Evolutionary conservation across 2,329 filamentous ascomycete species (phyloP).

Genomic region (Cladophialophora exuberans): DNA sequence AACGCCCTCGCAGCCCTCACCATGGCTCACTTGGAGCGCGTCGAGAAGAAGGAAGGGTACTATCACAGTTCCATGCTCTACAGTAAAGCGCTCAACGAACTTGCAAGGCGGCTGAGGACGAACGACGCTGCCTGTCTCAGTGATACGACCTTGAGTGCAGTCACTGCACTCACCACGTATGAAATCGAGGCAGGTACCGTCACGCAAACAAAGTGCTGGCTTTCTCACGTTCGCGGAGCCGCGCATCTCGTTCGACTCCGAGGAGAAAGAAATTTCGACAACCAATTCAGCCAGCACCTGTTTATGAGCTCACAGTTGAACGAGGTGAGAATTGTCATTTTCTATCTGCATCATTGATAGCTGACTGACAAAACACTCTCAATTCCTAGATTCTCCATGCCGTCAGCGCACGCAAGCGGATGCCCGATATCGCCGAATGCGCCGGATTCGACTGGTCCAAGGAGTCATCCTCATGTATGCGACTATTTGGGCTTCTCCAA

Average conservation of each 20-base stretch:
- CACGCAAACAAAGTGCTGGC: conserved; percentile 1
- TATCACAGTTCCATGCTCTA: conserved; percentile 5
- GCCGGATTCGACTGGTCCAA: background rate
- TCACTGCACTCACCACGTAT: conserved; percentile 13
- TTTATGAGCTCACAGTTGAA: conserved; percentile 9
- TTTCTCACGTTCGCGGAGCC: conserved; percentile 11
- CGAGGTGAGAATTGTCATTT: conserved; percentile 14
- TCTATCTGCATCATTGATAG: background rate
- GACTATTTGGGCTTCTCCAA: conserved; percentile 17
- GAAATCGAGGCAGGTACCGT: conserved; percentile 3
- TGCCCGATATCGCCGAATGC: too few species aligned
- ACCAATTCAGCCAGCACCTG: conserved; percentile 4
- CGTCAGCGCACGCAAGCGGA: conserved; percentile 3
- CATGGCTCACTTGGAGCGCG: background rate
- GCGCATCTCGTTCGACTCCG: conserved; percentile 3
- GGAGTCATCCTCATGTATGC: conserved; percentile 3
- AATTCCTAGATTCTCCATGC: conserved; percentile 11
- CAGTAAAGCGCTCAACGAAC: conserved; percentile 3
- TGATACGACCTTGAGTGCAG: conserved; percentile 13
- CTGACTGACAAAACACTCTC: conserved; percentile 6
- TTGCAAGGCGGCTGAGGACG: background rate
- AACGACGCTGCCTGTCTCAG: background rate
- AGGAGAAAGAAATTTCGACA: conserved; percentile 15
- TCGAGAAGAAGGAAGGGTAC: background rate
- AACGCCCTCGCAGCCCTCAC: conserved; percentile 7